These are phyloP conservation scores for Phytopythium litorale DNA, from an alignment of 352 stramenopile species.

Conservation along the genomic window DNA sequence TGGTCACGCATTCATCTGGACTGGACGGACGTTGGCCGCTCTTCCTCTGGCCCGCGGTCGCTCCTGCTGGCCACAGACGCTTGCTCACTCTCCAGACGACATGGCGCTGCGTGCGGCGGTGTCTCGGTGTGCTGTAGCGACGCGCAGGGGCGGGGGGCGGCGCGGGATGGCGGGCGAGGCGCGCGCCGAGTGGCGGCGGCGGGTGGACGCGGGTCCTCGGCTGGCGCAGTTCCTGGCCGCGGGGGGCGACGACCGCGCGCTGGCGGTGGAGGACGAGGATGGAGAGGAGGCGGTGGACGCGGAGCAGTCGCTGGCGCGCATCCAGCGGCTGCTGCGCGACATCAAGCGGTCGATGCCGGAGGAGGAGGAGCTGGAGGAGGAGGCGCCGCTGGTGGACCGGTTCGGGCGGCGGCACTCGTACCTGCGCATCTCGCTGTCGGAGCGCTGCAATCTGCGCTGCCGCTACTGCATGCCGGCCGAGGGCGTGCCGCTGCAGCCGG, in stretches of 20 bases:
- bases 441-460: slow-evolving; percentile 96
- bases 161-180: slow-evolving; percentile 14
- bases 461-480: slow-evolving; percentile 97
- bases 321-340: slow-evolving; percentile 35
- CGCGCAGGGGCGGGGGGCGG: not conserved
- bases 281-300: slow-evolving; percentile 1
- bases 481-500: slow-evolving; percentile 85
- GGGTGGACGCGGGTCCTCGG: slow-evolving; percentile 23
- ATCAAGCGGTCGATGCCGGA: slow-evolving; percentile 21
- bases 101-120: slow-evolving; percentile 12
- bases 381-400: slow-evolving; percentile 59
- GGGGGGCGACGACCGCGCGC: not conserved
- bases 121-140: no score
- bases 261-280: slow-evolving; percentile 1
- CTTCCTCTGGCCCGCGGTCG: not conserved
- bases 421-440: slow-evolving; percentile 94
- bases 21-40: not conserved
- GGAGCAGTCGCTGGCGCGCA: slow-evolving; percentile 30
- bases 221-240: slow-evolving; percentile 34
- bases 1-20: slow-evolving; percentile 5
- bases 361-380: slow-evolving; percentile 7
- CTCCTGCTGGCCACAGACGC: not conserved
- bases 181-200: slow-evolving; percentile 26
- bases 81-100: not conserved
- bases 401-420: slow-evolving; percentile 93